Conservation (phyloP, 2,329 filamentous ascomycete genomes). For the Aspergillus uvarum region DNA sequence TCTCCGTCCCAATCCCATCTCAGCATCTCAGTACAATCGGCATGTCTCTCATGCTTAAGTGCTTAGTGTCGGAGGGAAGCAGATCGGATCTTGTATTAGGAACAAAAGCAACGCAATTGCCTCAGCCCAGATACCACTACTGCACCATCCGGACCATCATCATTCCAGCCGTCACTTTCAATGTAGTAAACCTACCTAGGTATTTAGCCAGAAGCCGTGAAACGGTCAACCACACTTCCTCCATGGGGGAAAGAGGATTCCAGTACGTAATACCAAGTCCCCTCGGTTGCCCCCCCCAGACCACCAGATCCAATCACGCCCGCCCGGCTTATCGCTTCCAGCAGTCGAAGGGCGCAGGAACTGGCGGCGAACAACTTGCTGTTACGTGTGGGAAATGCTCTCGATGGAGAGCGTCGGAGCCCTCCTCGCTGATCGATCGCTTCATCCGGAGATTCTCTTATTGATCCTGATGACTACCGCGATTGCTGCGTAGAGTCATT, state of each 20-base stretch:
- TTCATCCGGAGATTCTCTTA: slow-evolving; percentile 17
- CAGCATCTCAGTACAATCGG: too few species aligned
- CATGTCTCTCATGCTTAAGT: too few species aligned
- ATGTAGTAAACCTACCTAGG: too few species aligned
- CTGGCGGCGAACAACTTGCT: slow-evolving; percentile 19
- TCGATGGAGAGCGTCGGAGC: slow-evolving; percentile 17
- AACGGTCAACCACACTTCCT: neutral
- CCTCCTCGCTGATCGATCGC: slow-evolving; percentile 15
- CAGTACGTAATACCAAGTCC: slow-evolving; percentile 37
- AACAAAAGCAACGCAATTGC: too few species aligned
- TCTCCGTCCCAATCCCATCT: neutral
- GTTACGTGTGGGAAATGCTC: slow-evolving; percentile 31
- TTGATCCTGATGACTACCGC: slow-evolving; percentile 20
- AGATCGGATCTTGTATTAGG: too few species aligned
- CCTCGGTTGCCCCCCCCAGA: slow-evolving; percentile 16
- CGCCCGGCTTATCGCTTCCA: slow-evolving; percentile 28
- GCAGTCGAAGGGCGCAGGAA: slow-evolving; percentile 4
- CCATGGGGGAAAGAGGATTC: neutral
- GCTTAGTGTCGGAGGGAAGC: too few species aligned
- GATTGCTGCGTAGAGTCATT: neutral
- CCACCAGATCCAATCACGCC: slow-evolving; percentile 30
- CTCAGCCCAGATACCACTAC: too few species aligned
- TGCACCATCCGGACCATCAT: too few species aligned
- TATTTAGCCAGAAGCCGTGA: neutral
- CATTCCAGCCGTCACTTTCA: too few species aligned